phyloP scores from a whole-genome alignment of 345 rosid species.

The Rubroshorea leprosula region DNA sequence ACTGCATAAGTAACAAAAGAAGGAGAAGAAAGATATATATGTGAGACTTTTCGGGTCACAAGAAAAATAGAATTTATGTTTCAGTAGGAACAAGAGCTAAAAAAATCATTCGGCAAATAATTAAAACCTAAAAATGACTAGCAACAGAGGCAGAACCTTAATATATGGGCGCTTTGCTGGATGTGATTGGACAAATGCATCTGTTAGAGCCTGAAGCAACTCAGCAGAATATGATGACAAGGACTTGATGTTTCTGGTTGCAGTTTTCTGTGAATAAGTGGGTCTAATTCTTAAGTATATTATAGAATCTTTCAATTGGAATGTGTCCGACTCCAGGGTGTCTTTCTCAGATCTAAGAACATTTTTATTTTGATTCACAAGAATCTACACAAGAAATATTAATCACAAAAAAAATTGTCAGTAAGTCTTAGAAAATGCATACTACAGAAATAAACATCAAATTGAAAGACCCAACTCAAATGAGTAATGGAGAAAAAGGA shows the following conservation, averaged over 20 bases:
- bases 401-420: not conserved
- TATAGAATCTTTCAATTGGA: constrained; percentile 24
- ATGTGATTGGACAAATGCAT: constrained; percentile 44
- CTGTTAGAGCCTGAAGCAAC: constrained; percentile 66
- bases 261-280: constrained; percentile 59
- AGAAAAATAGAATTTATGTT: no score
- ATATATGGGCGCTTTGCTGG: constrained; percentile 42
- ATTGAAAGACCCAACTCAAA: constrained; percentile 2
- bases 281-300: constrained; percentile 27
- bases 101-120: no score
- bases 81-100: no score
- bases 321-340: constrained; percentile 22
- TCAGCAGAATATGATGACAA: constrained; percentile 55
- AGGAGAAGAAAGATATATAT: no score
- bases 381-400: constrained; percentile 34
- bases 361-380: constrained; percentile 72
- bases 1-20: no score
- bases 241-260: constrained; percentile 59
- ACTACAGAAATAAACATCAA: not conserved
- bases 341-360: constrained; percentile 27
- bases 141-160: constrained; percentile 45
- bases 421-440: not conserved
- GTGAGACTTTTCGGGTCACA: no score
- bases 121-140: constrained; percentile 1
- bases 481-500: not conserved